Base-by-base conservation (phyloP, 2,329 filamentous ascomycete species). In the Colletotrichum filicis region DNA sequence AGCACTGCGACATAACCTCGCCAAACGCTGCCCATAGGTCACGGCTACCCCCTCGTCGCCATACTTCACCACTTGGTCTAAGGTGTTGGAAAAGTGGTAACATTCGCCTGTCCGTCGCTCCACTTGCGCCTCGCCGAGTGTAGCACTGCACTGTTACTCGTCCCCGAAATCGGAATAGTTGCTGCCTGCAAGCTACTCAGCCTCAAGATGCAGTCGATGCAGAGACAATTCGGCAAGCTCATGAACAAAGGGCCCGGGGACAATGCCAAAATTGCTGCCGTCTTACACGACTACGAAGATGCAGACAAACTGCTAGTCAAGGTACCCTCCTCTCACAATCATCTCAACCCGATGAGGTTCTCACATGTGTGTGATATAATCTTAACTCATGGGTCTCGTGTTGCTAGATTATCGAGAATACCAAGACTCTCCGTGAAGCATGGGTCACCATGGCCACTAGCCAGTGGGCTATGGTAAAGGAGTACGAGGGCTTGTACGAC, bases 261-360 rank as follows among this genome's bases (percentile, higher is more conserved):
- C 82, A 92, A 94, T 80, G 92, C 92, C 76, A 92, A 94, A 79
- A 91, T 96, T 58, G 91, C 92, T 12, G 88, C 92, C 57, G 86
- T 97, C 66, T 85, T 97, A 69, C 92, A 90, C 77, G 94, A 97
- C 79, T 97, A 95, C 79, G 92, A 95, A 77, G 92, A 95, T 81
- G 93, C 92, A 30, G 93, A 97, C 81, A 90, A 89, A 76, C 89
- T 95, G 79, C 87, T 97, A 75, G 88, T 89, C 75, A 92, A 91
- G 87, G 94, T 95, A 85, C 63, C 57, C 63, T 68, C 58, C 35
- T 64, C 53, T 35, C 58, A 35, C 62, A 64, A 65, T 74, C 68
- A 62, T 72, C 66, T 72, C 66, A 55, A 55, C 22, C 35, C 30
- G 37, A 58, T 73, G 42, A 42, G 30, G 37, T 46, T 11, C 22